phyloP scores from a whole-genome alignment of 352 stramenopile genomes.

The Globisporangium iwayamae region DNA sequence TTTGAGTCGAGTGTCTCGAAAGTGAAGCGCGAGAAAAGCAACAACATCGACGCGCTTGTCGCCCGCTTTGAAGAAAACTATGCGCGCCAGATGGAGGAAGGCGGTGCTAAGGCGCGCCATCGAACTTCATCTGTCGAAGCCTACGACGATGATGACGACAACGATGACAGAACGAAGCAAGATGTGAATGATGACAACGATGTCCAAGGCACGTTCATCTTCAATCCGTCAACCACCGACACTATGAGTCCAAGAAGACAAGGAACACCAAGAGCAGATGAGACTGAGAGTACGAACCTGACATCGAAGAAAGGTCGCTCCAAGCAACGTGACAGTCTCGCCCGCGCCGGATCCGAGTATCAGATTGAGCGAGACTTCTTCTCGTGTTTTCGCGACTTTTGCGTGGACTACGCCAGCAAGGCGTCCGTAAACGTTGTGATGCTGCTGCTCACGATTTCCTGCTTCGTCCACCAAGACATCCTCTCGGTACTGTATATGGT shows the following conservation, averaged over 20 bases:
- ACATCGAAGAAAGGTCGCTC: background rate
- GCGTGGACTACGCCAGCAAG: slow-evolving; percentile 67
- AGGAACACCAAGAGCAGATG: background rate
- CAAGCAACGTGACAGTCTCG: background rate
- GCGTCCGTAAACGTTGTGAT: slow-evolving; percentile 78
- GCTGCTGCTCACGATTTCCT: slow-evolving; percentile 70
- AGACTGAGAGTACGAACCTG: background rate
- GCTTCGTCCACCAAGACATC: slow-evolving; percentile 75
- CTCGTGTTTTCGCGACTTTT: slow-evolving; percentile 58
- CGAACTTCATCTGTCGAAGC: slow-evolving; percentile 56
- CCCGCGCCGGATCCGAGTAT: background rate
- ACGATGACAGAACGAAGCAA: slow-evolving; percentile 35
- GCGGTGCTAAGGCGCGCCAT: slow-evolving; percentile 22
- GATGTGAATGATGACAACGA: slow-evolving; percentile 25
- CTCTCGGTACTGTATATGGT: slow-evolving; percentile 78
- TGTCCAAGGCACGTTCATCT: slow-evolving; percentile 6
- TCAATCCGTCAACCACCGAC: background rate
- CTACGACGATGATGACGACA: slow-evolving; percentile 47
- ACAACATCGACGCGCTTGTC: slow-evolving; percentile 34
- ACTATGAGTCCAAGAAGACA: background rate
- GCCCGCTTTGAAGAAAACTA: slow-evolving; percentile 50
- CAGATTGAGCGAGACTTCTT: slow-evolving; percentile 51
- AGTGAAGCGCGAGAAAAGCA: slow-evolving; percentile 28
- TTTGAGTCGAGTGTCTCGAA: slow-evolving; percentile 51
- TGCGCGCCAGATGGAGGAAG: slow-evolving; percentile 34